Evolutionary conservation across 2,329 filamentous ascomycete genomes (phyloP).

Genomic region (Claviceps digitariae): DNA sequence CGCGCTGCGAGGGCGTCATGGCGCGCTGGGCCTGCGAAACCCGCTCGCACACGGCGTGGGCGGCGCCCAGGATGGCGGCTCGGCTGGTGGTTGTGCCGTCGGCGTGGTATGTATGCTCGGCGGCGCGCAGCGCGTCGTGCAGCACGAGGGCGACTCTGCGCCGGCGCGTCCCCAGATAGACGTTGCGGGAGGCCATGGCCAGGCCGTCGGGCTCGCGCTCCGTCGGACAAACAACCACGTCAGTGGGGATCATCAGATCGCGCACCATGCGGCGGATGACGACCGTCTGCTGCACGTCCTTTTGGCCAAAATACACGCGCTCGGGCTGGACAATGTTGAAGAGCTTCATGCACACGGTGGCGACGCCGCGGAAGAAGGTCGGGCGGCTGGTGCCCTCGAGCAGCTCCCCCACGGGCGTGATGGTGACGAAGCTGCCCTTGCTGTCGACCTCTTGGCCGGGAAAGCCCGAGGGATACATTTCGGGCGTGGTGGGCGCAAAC

Average conservation of each 20-base stretch:
- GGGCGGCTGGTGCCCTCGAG: slow-evolving; percentile 78
- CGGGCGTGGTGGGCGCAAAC: slow-evolving; percentile 68
- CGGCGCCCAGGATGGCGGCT: slow-evolving; percentile 57
- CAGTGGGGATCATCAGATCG: slow-evolving; percentile 70
- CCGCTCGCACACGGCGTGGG: slow-evolving; percentile 43
- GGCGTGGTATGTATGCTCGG: slow-evolving; percentile 52
- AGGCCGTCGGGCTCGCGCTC: slow-evolving; percentile 67
- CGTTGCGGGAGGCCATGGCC: slow-evolving; percentile 84
- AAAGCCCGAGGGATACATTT: slow-evolving; percentile 79
- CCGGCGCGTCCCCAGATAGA: slow-evolving; percentile 71
- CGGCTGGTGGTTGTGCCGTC: slow-evolving; percentile 29
- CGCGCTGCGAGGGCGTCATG: slow-evolving; percentile 46
- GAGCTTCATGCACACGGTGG: slow-evolving; percentile 84
- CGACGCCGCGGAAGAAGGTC: slow-evolving; percentile 92
- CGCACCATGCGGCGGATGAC: slow-evolving; percentile 75
- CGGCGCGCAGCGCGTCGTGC: slow-evolving; percentile 52
- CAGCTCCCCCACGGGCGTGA: slow-evolving; percentile 69
- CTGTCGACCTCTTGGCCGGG: slow-evolving; percentile 60
- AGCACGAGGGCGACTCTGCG: slow-evolving; percentile 62
- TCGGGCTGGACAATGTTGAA: slow-evolving; percentile 44
- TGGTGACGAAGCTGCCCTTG: slow-evolving; percentile 77
- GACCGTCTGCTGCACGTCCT: slow-evolving; percentile 93
- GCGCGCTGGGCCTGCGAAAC: slow-evolving; percentile 48
- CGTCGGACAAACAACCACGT: slow-evolving; percentile 63
- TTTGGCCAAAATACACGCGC: slow-evolving; percentile 84